Base-by-base conservation (phyloP, 768 basidiomycete species). In the Hygrocybe punicea region DNA sequence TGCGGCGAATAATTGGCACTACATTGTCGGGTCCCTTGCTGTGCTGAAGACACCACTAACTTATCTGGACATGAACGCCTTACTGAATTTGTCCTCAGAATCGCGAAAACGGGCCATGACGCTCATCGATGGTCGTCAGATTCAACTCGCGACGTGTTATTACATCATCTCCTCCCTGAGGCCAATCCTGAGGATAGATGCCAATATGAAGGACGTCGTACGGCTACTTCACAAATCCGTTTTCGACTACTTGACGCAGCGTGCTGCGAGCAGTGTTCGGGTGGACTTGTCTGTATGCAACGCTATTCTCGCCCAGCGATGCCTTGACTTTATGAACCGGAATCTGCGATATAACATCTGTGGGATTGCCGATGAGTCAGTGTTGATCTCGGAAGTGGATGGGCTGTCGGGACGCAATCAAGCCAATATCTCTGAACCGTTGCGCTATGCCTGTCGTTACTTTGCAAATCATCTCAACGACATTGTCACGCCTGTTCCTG, bases 151-250 rank as follows among this genome's bases (percentile, higher is more conserved):
- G 16, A 40, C 11, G 19, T 40, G 39, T 40, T 19, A 40, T 40
- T 19, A 19, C 39, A 40, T 4, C 19, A 19, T 40, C 39, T 14
- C 39, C 19, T 40, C 39, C 39, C 39, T 40, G 19, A 14, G 39
- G 39, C 39, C 39, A 19, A 40, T 40, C 39, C 19, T 40, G 39
- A 40, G 39, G 19, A 40, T 40, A 19, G 39, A 40, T 11, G 13
- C 39, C 16, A 40, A 40, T 40, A 4, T 40, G 39, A 40, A 48
- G 13, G 46, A 48, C 23, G 25, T 21, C 46, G 19, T 48, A 48
- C n/a, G 46, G 23, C 46, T 48, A 23, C 46, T 48, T 48, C 46
- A 48, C 46, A 48, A 48, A 29, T 48, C 46, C 19, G 46, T 48
- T 14, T 48, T 48, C 19, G 46, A 48, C 25, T 48, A 23, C 14